Base-by-base conservation (phyloP, 495 filamentous ascomycete species). In the Penicillium waksmanii region DNA sequence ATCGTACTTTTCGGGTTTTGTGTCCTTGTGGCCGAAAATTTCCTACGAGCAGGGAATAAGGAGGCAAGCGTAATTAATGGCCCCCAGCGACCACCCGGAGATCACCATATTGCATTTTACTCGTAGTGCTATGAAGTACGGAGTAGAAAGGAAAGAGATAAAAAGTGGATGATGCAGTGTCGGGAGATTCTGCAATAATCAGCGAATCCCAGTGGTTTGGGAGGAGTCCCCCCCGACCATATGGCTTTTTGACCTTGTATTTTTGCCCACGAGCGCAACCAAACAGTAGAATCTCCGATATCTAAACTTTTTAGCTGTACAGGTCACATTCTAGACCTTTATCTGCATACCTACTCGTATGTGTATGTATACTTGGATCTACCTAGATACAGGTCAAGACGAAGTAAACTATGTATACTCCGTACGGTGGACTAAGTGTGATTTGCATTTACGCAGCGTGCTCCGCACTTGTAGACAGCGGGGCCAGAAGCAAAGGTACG, bases 401-500 rank as follows among this genome's bases (percentile, higher is more conserved):
- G 8, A 31, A 31, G 27, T 31, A 31, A 8, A 31, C 27, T 31
- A 31, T 31, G 27, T 31, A 31, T 18, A n/a, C n/a, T n/a, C n/a
- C n/a, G n/a, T n/a, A 44, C 9, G 17, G 42, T n/a, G 42, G 15
- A 44, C n/a, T 44, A 6, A 17, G 10, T 19, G 42, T 44, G 42
- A 17, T 18, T 44, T 19, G 42, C 42, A 44, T 19, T 18, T 44
- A 44, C 42, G 42, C 42, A 17, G 42, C 17, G 1, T 44, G 17
- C 42, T 44, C 42, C 42, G n/a, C 42, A 44, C 42, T 18, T 9
- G 17, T 44, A 18, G 42, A 44, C 42, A 44, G 42, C 42, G 42
- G 42, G 17, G 42, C 36, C 5, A n/a, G 5, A 38, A 19, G 15
- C 42, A 44, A 44, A 44, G 9, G 17, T 44, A 44, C 42, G 5